These are phyloP conservation scores for Dictyostelium intermedium DNA, from an alignment of 78 protist species.

Conservation along the genomic window DNA sequence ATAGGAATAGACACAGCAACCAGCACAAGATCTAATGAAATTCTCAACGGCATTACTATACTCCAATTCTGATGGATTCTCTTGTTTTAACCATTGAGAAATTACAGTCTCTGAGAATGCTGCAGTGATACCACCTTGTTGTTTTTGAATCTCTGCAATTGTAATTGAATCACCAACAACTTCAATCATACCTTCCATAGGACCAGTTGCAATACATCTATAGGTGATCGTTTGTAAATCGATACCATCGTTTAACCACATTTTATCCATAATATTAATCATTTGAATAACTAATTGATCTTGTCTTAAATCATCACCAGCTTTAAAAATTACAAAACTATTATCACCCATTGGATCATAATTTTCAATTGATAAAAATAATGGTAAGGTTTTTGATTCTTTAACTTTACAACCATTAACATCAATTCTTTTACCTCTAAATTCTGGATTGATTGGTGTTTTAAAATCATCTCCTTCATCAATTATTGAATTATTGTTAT, in stretches of 20 bases:
- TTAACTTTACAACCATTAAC: slow-evolving; percentile 80
- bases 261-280: slow-evolving; percentile 80
- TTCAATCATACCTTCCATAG: slow-evolving; percentile 84
- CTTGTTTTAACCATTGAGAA: slow-evolving; percentile 79
- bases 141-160: slow-evolving; percentile 81
- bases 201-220: slow-evolving; percentile 83
- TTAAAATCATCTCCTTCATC: not conserved
- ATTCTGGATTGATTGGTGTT: slow-evolving; percentile 26
- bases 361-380: slow-evolving; percentile 77
- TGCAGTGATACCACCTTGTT: slow-evolving; percentile 84
- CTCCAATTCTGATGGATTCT: slow-evolving; percentile 58
- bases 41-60: slow-evolving; percentile 58
- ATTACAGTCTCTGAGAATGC: slow-evolving; percentile 86
- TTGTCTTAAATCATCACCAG: slow-evolving; percentile 91
- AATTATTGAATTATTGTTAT: not conserved
- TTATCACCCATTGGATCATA: slow-evolving; percentile 69
- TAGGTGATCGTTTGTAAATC: slow-evolving; percentile 84
- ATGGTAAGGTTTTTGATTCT: slow-evolving; percentile 90
- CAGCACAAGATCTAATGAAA: slow-evolving; percentile 90
- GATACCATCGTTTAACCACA: slow-evolving; percentile 77
- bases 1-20: slow-evolving; percentile 93
- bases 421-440: slow-evolving; percentile 42
- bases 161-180: slow-evolving; percentile 87
- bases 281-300: slow-evolving; percentile 94
- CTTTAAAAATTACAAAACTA: slow-evolving; percentile 54